Conservation (phyloP, 495 filamentous ascomycete species). For the Penicillium arizonense region DNA sequence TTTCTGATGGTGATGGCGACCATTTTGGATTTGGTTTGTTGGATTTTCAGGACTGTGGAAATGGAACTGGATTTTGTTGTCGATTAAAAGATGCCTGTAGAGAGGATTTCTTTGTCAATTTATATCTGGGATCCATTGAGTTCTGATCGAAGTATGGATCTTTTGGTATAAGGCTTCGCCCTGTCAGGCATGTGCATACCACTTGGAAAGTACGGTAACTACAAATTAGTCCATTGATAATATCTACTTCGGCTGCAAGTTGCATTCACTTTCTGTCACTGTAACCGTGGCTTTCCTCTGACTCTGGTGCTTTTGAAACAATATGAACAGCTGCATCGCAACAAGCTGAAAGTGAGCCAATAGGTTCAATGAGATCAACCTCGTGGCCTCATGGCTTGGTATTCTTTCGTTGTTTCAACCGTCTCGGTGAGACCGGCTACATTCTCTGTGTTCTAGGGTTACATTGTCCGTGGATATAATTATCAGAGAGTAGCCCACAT, state of each 20-base stretch:
- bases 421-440: slow-evolving; percentile 9
- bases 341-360: background rate
- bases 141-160: background rate
- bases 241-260: background rate
- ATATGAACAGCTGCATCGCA: background rate
- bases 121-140: background rate
- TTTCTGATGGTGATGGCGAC: slow-evolving; percentile 1
- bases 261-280: background rate
- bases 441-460: slow-evolving; percentile 15
- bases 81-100: background rate
- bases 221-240: background rate
- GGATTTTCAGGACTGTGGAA: background rate
- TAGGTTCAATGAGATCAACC: background rate
- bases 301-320: background rate
- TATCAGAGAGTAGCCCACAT: background rate
- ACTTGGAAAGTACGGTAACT: background rate
- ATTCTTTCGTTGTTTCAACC: slow-evolving; percentile 3
- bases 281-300: background rate
- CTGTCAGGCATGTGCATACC: background rate
- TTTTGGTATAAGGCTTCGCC: background rate
- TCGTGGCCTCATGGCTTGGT: background rate
- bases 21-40: slow-evolving; percentile 7
- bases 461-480: slow-evolving; percentile 11
- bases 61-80: background rate
- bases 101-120: background rate